A percentile compares a stretch with the other conserved stretches of the same genome.
Conservation (phyloP, 345 rosid genomes). For the Ailanthus altissimus region DNA sequence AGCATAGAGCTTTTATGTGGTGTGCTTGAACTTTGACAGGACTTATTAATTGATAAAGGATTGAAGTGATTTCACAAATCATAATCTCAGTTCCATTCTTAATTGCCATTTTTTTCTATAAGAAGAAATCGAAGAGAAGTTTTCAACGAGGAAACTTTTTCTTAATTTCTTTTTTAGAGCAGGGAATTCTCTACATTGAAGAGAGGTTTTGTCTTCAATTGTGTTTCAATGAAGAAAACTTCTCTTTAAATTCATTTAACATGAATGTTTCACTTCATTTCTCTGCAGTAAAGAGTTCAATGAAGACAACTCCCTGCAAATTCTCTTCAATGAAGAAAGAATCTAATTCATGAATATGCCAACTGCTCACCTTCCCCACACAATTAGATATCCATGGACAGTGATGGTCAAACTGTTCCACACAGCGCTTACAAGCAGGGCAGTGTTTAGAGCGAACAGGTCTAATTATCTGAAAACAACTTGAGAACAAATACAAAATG, state of each 20-base stretch:
- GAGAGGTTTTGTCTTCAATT: neutral
- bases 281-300: neutral
- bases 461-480: constrained; percentile 70
- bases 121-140: neutral
- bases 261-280: too few relatives aligned
- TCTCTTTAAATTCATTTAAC: neutral
- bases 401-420: constrained; percentile 97
- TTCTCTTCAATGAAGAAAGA: too few relatives aligned
- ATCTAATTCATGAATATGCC: neutral
- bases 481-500: neutral
- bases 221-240: neutral
- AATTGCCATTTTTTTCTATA: too few relatives aligned
- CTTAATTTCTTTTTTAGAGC: too few relatives aligned
- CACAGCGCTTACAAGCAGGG: constrained; percentile 77
- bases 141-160: too few relatives aligned
- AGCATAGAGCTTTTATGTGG: neutral
- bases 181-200: neutral
- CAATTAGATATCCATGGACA: constrained; percentile 99
- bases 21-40: neutral
- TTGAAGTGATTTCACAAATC: neutral
- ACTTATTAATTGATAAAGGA: neutral
- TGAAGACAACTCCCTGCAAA: neutral
- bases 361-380: constrained; percentile 83
- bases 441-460: constrained; percentile 98
- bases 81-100: neutral